Evolutionary conservation across 495 filamentous ascomycete genomes (phyloP).

Genomic region (Xylaria venustula): DNA sequence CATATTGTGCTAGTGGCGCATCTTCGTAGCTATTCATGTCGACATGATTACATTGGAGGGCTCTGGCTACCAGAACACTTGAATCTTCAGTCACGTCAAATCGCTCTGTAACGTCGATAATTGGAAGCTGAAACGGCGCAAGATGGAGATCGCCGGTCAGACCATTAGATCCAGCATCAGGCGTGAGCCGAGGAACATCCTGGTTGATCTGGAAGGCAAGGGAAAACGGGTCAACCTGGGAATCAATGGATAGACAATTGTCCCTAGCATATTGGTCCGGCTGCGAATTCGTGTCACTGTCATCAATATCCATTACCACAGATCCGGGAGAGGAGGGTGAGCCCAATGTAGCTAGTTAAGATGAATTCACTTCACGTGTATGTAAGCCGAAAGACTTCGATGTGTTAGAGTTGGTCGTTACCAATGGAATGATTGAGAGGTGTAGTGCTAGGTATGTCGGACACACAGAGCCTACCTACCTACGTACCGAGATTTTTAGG

Average conservation of each 20-base stretch:
- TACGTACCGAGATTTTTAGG: background rate
- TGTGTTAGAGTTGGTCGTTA: no score
- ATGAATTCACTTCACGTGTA: no score
- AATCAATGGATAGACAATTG: constrained; percentile 39
- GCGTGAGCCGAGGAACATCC: background rate
- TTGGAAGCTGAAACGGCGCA: constrained; percentile 23
- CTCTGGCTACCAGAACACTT: constrained; percentile 12
- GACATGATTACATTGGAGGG: constrained; percentile 14
- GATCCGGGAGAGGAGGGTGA: background rate
- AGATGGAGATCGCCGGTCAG: constrained; percentile 23
- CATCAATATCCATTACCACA: constrained; percentile 12
- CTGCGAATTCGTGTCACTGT: constrained; percentile 1
- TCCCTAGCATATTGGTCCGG: constrained; percentile 42
- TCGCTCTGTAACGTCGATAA: constrained; percentile 24
- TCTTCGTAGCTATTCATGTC: constrained; percentile 18
- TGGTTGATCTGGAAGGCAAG: constrained; percentile 9
- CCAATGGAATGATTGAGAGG: no score
- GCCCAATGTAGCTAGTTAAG: no score
- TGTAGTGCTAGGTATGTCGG: no score
- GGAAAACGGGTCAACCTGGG: constrained; percentile 20
- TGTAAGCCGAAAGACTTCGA: no score
- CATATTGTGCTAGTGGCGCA: constrained; percentile 17
- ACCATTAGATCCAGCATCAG: background rate
- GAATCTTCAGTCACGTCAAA: constrained; percentile 24
- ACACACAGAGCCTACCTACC: background rate